Evolutionary conservation across 345 rosid species (phyloP).

Genomic region (Arabidopsis arenosa): DNA sequence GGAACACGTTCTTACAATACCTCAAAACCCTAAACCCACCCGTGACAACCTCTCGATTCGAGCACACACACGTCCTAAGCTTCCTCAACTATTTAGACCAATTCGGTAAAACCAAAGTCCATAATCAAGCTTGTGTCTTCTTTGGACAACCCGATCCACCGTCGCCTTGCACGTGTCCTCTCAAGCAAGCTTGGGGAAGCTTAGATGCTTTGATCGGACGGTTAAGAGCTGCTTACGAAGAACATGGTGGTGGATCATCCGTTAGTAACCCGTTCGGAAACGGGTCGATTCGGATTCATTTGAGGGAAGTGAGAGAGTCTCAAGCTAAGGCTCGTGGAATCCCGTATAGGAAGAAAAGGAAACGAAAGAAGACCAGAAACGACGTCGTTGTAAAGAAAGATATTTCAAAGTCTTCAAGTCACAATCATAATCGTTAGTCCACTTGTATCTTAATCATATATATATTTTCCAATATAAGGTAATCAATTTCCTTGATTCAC

Average conservation of each 20-base stretch:
- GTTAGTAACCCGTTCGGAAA: constrained; percentile 81
- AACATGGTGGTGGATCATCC: constrained; percentile 71
- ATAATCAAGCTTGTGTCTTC: constrained; percentile 69
- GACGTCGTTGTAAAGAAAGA: constrained; percentile 31
- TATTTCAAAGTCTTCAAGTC: constrained; percentile 27
- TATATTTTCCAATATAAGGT: constrained; percentile 14
- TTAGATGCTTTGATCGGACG: constrained; percentile 90
- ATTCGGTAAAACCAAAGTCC: constrained; percentile 87
- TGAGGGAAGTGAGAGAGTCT: constrained; percentile 77
- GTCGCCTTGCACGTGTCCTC: constrained; percentile 84
- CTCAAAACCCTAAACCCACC: constrained; percentile 78
- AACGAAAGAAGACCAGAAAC: constrained; percentile 54
- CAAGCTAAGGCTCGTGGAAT: constrained; percentile 91
- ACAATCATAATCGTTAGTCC: constrained; percentile 19
- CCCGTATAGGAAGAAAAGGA: constrained; percentile 80
- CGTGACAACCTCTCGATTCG: constrained; percentile 57
- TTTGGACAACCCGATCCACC: constrained; percentile 88
- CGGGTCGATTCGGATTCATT: constrained; percentile 72
- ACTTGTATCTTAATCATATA: constrained; percentile 4
- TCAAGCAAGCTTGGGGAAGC: constrained; percentile 91
- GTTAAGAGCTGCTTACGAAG: constrained; percentile 85
- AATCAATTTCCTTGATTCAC: neutral
- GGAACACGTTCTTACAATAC: constrained; percentile 91
- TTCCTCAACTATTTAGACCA: constrained; percentile 82
- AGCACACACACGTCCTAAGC: constrained; percentile 70